A percentile compares a stretch with the other conserved stretches of the same genome.
Evolutionary conservation across 192 early-diverging fungal species (phyloP).

Genomic region (Coemansia furcata): DNA sequence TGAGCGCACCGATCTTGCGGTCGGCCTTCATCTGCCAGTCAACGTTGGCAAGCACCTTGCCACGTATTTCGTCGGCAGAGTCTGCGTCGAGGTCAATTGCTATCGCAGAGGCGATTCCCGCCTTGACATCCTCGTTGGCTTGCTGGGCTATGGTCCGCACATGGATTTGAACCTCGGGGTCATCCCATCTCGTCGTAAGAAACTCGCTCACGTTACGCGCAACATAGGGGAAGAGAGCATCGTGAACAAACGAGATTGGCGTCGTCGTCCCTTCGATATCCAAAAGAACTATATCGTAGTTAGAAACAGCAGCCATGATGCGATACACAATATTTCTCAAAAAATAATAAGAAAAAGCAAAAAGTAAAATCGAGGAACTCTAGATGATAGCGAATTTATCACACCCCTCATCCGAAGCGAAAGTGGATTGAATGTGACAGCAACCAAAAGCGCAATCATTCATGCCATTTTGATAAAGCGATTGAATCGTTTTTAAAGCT

Average conservation of each 20-base stretch:
- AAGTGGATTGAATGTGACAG: background rate
- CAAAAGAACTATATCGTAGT: conserved; percentile 56
- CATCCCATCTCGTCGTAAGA: conserved; percentile 58
- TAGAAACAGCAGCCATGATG: background rate
- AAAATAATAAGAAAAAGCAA: background rate
- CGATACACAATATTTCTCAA: background rate
- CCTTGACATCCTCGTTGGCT: conserved; percentile 39
- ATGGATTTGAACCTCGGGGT: conserved; percentile 40
- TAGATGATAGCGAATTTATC: background rate
- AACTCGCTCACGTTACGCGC: conserved; percentile 61
- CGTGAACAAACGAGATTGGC: conserved; percentile 95
- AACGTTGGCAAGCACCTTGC: conserved; percentile 58
- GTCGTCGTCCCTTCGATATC: conserved; percentile 97
- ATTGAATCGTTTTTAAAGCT: background rate
- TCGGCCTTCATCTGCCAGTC: conserved; percentile 82
- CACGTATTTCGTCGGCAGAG: conserved; percentile 12
- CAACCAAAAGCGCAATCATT: background rate
- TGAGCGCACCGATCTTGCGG: conserved; percentile 87
- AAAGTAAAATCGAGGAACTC: background rate
- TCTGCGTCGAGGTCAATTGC: conserved; percentile 21
- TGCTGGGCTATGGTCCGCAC: conserved; percentile 57
- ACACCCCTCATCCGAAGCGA: background rate
- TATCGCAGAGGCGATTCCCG: conserved; percentile 1
- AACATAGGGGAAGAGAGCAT: conserved; percentile 90
- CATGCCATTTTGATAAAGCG: background rate